phyloP scores from a whole-genome alignment of 257 asterid genomes.

The Scutellaria minor region DNA sequence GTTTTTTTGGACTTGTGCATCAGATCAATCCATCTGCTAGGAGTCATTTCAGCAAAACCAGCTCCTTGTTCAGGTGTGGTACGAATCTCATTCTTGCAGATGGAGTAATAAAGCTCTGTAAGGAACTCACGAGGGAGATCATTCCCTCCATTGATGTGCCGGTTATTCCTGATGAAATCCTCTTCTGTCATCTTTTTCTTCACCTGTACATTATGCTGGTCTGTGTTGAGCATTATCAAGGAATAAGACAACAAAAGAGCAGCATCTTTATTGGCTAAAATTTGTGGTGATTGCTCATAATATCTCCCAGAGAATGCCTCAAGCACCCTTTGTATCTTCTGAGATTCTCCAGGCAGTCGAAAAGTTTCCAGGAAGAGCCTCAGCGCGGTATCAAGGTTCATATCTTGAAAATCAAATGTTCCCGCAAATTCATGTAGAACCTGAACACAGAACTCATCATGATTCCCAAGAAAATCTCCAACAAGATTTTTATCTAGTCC shows the following conservation, averaged over 20 bases:
- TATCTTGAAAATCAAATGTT: slow-evolving; percentile 93
- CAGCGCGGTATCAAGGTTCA: slow-evolving; percentile 92
- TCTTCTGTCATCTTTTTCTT: slow-evolving; percentile 98
- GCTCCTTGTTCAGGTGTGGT: slow-evolving; percentile 92
- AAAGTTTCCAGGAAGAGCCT: slow-evolving; percentile 92
- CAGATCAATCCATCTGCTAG: slow-evolving; percentile 96
- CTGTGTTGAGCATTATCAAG: slow-evolving; percentile 90
- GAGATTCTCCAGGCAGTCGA: slow-evolving; percentile 97
- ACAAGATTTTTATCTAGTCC: slow-evolving; percentile 97
- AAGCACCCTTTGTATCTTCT: slow-evolving; percentile 96
- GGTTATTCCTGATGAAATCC: slow-evolving; percentile 90
- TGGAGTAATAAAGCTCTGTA: slow-evolving; percentile 79
- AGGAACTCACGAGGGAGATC: slow-evolving; percentile 95
- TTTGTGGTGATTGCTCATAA: slow-evolving; percentile 87
- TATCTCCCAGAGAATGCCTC: slow-evolving; percentile 98
- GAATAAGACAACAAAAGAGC: slow-evolving; percentile 92
- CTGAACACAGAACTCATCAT: slow-evolving; percentile 95
- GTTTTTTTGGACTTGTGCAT: slow-evolving; percentile 84
- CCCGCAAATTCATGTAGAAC: slow-evolving; percentile 96
- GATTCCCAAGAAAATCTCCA: slow-evolving; percentile 98
- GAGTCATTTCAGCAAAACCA: slow-evolving; percentile 93
- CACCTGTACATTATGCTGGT: slow-evolving; percentile 92
- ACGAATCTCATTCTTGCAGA: slow-evolving; percentile 94
- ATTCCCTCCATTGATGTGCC: slow-evolving; percentile 88
- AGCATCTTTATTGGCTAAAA: slow-evolving; percentile 92